Base-by-base conservation (phyloP, 495 filamentous ascomycete species). In the Penicillium coffeae region DNA sequence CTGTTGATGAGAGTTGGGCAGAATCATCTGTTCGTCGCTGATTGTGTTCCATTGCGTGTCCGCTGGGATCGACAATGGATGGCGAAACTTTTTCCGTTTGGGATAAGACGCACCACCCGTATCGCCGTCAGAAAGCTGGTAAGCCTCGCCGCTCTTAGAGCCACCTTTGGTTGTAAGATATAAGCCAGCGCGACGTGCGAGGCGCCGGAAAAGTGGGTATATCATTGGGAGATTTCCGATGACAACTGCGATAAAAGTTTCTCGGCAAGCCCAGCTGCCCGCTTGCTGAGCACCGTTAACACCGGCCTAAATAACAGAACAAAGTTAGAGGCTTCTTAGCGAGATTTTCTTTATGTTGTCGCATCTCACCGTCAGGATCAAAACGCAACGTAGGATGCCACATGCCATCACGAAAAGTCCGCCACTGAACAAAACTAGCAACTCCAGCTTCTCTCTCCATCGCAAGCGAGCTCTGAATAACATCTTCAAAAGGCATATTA, bases 161-260 rank as follows among this genome's bases (percentile, higher is more conserved):
- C 41, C 48, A 34, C 47, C 45, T 13, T 34, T 48, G 20, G 60
- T 57, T 7, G 55, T 56, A 12, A 69, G 47, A 38, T 65, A 69
- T 4, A 60, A 22, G 2, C 65, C 66, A 0, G 64, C 65, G 18
- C 63, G 68, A 18, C 58, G 63, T 20, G 59, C 58, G 13, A 66
- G 41, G 1, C 72, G 63, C 2, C 71, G 71, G 48, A 77, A 54
- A 7, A 81, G 52, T 1, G 79, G 78, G 48, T 80, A 80, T 30
- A 85, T 67, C 75, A 84, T 82, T 6, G 81, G 81, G 16, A 77
- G 58, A 57, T 84, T 85, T 50, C 74, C 75, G 44, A 84, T 72
- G 20, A 82, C 58, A 21, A 83, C 72, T 2, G 77, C 79, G 41
- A 84, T 77, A 52, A 85, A 84, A 30, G 79, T 81, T 52, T 84